These are phyloP conservation scores for Gamarada debralockiae DNA, from an alignment of 495 filamentous ascomycete genomes.

Conservation along the genomic window DNA sequence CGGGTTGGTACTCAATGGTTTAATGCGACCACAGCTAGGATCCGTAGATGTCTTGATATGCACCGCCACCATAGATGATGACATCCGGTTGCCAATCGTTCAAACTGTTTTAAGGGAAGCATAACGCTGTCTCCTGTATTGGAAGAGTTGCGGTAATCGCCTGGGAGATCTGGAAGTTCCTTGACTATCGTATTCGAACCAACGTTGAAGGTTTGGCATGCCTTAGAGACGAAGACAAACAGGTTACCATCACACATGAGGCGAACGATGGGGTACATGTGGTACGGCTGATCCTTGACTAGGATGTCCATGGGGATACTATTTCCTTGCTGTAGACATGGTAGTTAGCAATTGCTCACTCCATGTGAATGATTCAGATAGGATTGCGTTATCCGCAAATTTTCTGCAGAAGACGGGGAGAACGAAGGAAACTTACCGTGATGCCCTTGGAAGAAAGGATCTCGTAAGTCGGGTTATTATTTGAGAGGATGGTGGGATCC, in stretches of 20 bases:
- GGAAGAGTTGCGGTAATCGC: constrained; percentile 58
- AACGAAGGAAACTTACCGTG: constrained; percentile 34
- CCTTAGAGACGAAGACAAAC: constrained; percentile 54
- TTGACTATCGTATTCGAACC: constrained; percentile 35
- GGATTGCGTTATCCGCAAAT: too few species aligned
- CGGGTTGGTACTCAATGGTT: constrained; percentile 45
- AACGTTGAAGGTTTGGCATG: constrained; percentile 52
- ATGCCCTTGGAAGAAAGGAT: constrained; percentile 43
- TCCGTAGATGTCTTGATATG: constrained; percentile 60
- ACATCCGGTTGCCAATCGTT: constrained; percentile 51
- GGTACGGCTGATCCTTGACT: constrained; percentile 56
- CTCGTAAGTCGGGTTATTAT: constrained; percentile 62
- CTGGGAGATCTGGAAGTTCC: constrained; percentile 51
- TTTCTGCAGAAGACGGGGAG: too few species aligned
- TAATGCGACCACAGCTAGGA: constrained; percentile 54
- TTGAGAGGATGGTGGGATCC: constrained; percentile 47
- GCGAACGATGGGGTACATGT: constrained; percentile 64
- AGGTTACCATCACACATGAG: constrained; percentile 51
- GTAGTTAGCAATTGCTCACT: too few species aligned
- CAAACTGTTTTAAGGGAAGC: constrained; percentile 47
- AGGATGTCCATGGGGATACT: constrained; percentile 49
- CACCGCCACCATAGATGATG: constrained; percentile 59
- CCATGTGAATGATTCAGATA: too few species aligned
- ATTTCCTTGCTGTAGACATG: background rate
- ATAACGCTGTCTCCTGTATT: constrained; percentile 60